Evolutionary conservation across 2,329 filamentous ascomycete genomes (phyloP), one percentile per base, ranked within the genome.

Genomic region (Parastagonospora avenae): DNA sequence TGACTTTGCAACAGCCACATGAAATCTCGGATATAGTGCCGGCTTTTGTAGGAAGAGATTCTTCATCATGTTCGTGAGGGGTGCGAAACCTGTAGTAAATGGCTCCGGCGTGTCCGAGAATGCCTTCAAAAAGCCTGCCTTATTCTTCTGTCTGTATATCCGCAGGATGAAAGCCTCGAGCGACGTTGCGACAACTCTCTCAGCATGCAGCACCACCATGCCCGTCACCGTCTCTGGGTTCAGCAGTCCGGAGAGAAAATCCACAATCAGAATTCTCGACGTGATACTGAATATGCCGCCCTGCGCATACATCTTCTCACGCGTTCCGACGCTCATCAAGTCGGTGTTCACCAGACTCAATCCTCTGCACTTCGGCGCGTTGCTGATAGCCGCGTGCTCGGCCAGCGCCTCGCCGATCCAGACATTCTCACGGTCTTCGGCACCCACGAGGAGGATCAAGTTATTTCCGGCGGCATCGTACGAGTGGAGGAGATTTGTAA

Each of bases 401-500:
- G 94, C 94, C 69, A 99, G 79, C 28, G 92, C 91, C 78, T 97
- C 94, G 61, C 94, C 94, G 53, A 99, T 92, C 92, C 93, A 97
- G 48, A 88, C 87, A 84, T 97, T 97, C 70, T 99, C 94, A 52
- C 90, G 86, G 30, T 97, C 92, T 53, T 94, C 90, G 31, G 94
- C 92, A 8, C 92, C 92, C 36, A 97, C 86, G 15, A 99, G 77
- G 38, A 99, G 80, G 42, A 99, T 87, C 47, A 99, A 79, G 68
- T 96, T 97, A 76, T 94, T 95, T 11, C 94, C 94, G 3, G 91
- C 91, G 1, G 92, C 92, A 82, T 99, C 94, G 76, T 97, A 97
- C 15, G 92, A 92, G 75, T 99, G 94, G 27, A 99, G 85, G 33
- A 99, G 84, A 71, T 97, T 99, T n/a, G 91, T 95, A 67, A 97